Conservation (phyloP, 2,329 filamentous ascomycete genomes). For the Fusarium proliferatum region DNA sequence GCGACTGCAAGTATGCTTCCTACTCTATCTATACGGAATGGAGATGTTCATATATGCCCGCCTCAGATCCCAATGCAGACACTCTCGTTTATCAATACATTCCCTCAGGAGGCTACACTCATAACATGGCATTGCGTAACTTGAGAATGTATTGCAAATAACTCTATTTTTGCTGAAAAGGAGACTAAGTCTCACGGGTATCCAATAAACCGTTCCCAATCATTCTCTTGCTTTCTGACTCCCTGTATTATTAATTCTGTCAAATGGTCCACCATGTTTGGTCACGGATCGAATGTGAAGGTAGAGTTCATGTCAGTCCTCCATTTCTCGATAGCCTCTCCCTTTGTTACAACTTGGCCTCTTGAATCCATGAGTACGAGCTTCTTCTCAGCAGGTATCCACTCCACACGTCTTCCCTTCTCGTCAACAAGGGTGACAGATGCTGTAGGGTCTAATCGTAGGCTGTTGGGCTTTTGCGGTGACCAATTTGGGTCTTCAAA, state of each 20-base stretch:
- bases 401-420: conserved; percentile 38
- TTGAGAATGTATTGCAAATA: no score
- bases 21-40: background rate
- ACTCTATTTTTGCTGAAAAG: background rate
- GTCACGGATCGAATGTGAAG: background rate
- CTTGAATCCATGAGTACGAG: conserved; percentile 36
- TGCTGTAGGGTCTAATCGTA: conserved; percentile 27
- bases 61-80: background rate
- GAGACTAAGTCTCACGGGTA: conserved; percentile 15
- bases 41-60: background rate
- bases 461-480: conserved; percentile 27
- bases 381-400: conserved; percentile 34
- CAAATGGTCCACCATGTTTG: background rate
- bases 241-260: background rate
- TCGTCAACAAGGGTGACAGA: conserved; percentile 38
- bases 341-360: background rate
- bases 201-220: background rate
- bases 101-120: background rate
- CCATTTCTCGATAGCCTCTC: conserved; percentile 13
- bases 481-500: conserved; percentile 59
- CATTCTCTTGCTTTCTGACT: background rate
- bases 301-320: background rate
- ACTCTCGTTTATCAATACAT: background rate
- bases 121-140: background rate
- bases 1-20: background rate